Evolutionary conservation across 108 stramenopile species (phyloP).

Genomic region (Skeletonema menzelii): DNA sequence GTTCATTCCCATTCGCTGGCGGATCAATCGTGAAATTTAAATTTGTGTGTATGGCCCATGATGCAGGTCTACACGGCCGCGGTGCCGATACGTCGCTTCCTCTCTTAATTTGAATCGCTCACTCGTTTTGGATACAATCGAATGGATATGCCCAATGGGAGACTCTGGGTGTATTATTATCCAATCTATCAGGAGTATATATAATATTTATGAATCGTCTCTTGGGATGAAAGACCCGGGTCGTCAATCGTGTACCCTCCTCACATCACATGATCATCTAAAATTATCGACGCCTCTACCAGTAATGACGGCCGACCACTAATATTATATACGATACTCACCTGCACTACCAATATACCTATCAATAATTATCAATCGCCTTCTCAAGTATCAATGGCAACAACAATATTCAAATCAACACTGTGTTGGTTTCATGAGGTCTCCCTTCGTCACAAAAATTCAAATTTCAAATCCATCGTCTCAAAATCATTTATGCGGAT

Average conservation of each 20-base stretch:
- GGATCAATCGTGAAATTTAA: conserved; percentile 3
- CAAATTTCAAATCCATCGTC: not conserved
- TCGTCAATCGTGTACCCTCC: not conserved
- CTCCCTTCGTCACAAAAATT: too few relatives aligned
- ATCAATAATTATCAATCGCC: too few relatives aligned
- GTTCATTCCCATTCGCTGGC: not conserved
- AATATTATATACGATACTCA: too few relatives aligned
- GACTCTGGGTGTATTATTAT: too few relatives aligned
- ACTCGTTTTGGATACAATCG: not conserved
- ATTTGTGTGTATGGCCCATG: not conserved
- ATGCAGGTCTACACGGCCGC: not conserved
- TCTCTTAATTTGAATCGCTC: not conserved
- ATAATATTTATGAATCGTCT: too few relatives aligned
- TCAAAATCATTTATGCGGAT: not conserved
- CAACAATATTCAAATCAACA: too few relatives aligned
- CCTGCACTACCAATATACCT: too few relatives aligned
- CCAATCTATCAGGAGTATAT: too few relatives aligned
- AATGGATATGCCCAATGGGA: too few relatives aligned
- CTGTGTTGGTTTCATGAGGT: too few relatives aligned
- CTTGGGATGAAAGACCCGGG: not conserved
- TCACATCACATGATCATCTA: not conserved
- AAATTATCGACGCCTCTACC: not conserved
- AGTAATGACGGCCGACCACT: too few relatives aligned
- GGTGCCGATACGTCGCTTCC: not conserved
- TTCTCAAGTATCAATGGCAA: too few relatives aligned